Percentiles rank a stretch among this genome's conserved stretches.
Evolutionary conservation across 192 early-diverging fungal species (phyloP).

Genomic region (Dispira parvispora): DNA sequence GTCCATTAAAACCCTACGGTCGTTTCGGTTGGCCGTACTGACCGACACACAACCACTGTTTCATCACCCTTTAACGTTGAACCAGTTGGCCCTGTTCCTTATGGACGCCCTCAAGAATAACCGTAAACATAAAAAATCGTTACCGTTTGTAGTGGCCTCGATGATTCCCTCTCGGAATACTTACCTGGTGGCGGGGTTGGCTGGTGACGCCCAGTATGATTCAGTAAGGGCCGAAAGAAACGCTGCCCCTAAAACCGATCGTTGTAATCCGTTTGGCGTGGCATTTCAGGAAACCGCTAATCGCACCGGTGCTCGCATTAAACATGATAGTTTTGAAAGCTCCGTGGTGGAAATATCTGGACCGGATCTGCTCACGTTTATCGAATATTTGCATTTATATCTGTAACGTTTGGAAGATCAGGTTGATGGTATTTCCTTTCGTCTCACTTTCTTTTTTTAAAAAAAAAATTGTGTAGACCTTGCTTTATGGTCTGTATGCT

Average conservation of each 20-base stretch:
- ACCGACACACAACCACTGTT: slow-evolving; percentile 39
- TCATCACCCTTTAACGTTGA: slow-evolving; percentile 39
- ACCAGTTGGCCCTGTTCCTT: slow-evolving; percentile 68
- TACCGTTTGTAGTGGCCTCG: slow-evolving; percentile 69
- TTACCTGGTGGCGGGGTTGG: slow-evolving; percentile 54
- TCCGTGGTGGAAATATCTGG: slow-evolving; percentile 55
- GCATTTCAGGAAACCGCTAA: slow-evolving; percentile 66
- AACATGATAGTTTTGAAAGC: slow-evolving; percentile 71
- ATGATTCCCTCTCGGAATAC: slow-evolving; percentile 38
- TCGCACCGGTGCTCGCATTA: slow-evolving; percentile 40
- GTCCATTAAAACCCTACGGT: slow-evolving; percentile 48
- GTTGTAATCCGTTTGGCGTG: slow-evolving; percentile 41
- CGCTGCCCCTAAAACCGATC: slow-evolving; percentile 27
- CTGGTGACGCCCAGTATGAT: slow-evolving; percentile 1
- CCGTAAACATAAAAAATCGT: slow-evolving; percentile 13
- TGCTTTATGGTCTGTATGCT: too few relatives aligned
- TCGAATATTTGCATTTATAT: slow-evolving; percentile 36
- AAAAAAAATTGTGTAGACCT: too few relatives aligned
- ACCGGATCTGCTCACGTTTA: slow-evolving; percentile 51
- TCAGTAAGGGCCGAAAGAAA: slow-evolving; percentile 19
- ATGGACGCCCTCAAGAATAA: slow-evolving; percentile 40
- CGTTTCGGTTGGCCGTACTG: slow-evolving; percentile 59
- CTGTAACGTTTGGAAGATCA: slow-evolving; percentile 12
- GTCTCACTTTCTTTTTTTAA: too few relatives aligned
- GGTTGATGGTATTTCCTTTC: slow-evolving; percentile 3